Base-by-base conservation (phyloP, 2,329 filamentous ascomycete species). In the Colletotrichum agaves region DNA sequence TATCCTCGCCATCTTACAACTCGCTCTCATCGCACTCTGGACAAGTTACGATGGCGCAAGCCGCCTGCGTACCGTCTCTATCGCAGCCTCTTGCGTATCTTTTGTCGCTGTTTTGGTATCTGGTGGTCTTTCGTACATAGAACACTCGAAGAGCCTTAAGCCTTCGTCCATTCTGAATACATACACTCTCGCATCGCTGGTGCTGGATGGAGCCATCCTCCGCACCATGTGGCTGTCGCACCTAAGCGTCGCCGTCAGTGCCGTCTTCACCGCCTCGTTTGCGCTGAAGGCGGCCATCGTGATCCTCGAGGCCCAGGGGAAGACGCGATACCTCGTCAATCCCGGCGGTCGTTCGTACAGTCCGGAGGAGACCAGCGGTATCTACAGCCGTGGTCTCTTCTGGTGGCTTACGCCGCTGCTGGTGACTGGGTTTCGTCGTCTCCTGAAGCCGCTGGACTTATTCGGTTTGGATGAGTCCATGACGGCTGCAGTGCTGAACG, bases 221-320 rank as follows among this genome's bases (percentile, higher is more conserved):
- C 74, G 78, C 53, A 80, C 77, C 12, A 72, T 81, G 15, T 80
- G 78, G 75, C 70, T 77, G 39, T 70, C 70, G 17, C 71, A 69
- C 4, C 57, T 73, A 39, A 60, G 70, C 11, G 17, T 27, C 21
- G 41, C 77, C 17, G 73, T 81, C 7, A 73, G 73, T 1, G 74
- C 74, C 44, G 72, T 80, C 12, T 80, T 79, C 35, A 78, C 78
- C 0, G 72, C 74, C n/a, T 73, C 76, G 3, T 73, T 79, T 39
- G 75, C 69, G 5, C 61, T 80, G 33, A 83, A 83, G 69, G 66
- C 75, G n/a, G 72, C 67, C 0, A 62, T 79, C 15, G 68, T 80
- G 17, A 71, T 79, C 27, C 76, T 80, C 3, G 81, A 84, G 72
- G 78, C 78, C 2, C 71, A 73, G 61, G 78, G 76, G 61, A 84